A percentile compares a stretch with the other conserved stretches of the same genome.
phyloP scores from a whole-genome alignment of 208 protist genomes.

The Kentomonas sorsogonicus region DNA sequence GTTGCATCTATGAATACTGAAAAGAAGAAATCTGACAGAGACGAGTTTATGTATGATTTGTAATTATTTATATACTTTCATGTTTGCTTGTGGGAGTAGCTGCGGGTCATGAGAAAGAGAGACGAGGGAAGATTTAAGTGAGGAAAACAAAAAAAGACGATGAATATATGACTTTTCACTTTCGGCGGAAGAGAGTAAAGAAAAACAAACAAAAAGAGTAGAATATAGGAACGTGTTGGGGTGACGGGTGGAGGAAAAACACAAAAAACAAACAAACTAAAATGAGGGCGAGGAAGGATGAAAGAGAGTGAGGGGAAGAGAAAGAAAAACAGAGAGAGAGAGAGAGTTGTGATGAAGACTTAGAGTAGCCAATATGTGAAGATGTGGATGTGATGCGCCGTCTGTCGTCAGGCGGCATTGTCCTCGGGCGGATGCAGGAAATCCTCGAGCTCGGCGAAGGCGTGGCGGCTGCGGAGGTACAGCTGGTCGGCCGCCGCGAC shows the following conservation, averaged over 20 bases:
- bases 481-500: constrained; percentile 7
- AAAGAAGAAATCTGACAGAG: background rate
- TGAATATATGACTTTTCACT: background rate
- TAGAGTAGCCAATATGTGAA: background rate
- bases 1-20: too few species aligned
- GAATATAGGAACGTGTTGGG: background rate
- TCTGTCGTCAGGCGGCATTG: background rate
- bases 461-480: background rate
- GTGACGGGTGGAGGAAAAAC: constrained; percentile 9
- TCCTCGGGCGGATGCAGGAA: background rate
- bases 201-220: constrained; percentile 1
- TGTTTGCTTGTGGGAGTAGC: background rate
- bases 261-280: background rate
- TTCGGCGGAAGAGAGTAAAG: background rate
- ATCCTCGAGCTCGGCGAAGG: background rate
- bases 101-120: background rate
- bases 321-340: constrained; percentile 1
- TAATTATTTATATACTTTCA: background rate
- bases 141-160: background rate
- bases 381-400: too few species aligned
- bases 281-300: background rate
- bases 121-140: background rate
- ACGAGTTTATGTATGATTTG: background rate
- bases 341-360: background rate
- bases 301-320: constrained; percentile 4